Evolutionary conservation across 129 eudicot species (phyloP).

Genomic region (Centaurea solstitialis): DNA sequence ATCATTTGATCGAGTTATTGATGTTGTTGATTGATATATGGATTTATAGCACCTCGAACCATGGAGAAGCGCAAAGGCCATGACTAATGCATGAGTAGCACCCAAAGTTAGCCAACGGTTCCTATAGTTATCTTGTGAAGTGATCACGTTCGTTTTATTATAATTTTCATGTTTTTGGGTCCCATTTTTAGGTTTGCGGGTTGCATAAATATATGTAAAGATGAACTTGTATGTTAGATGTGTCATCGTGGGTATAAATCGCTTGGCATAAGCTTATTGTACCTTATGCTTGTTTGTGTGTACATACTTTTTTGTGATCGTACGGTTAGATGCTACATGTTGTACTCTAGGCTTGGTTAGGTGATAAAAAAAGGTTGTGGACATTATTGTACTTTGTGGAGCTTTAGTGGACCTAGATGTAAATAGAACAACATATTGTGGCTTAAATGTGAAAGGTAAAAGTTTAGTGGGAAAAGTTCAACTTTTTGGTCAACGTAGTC

Average conservation of each 20-base stretch:
- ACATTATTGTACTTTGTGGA: conserved; percentile 1
- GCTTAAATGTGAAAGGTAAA: too few species aligned
- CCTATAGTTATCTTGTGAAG: conserved; percentile 29
- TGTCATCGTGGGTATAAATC: conserved; percentile 5
- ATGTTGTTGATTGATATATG: conserved; percentile 5
- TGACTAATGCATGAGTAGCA: conserved; percentile 22
- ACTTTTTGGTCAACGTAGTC: too few species aligned
- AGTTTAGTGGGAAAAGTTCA: too few species aligned
- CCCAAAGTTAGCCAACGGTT: conserved; percentile 13
- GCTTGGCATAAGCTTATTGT: conserved; percentile 20
- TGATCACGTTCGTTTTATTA: conserved; percentile 23
- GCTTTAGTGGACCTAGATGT: too few species aligned
- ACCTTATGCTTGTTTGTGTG: conserved; percentile 21
- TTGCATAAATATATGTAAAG: conserved; percentile 5
- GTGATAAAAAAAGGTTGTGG: background rate
- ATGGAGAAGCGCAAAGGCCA: conserved; percentile 48
- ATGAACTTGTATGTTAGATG: conserved; percentile 11
- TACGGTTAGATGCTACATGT: background rate
- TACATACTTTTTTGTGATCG: background rate
- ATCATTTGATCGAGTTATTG: background rate
- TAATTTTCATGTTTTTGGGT: conserved; percentile 8
- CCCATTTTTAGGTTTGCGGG: conserved; percentile 13
- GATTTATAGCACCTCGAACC: conserved; percentile 59
- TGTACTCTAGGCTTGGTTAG: background rate
- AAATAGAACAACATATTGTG: too few species aligned